These are phyloP conservation scores for Diplotaxis tenuifolia DNA, from an alignment of 345 rosid genomes.

Conservation along the genomic window DNA sequence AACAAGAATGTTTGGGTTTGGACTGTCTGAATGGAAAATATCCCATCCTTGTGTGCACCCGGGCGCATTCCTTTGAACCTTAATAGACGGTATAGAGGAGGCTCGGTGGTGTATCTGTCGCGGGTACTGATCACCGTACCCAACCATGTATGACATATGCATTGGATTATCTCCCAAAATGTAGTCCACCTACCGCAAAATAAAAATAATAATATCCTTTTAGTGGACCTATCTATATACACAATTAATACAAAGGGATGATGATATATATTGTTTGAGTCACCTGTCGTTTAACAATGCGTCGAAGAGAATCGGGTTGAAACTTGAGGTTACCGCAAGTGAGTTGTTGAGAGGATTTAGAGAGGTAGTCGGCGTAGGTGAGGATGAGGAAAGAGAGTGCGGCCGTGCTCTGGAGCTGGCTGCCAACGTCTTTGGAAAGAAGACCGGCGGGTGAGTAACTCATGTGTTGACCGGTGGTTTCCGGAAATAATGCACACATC, in stretches of 20 bases:
- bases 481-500: conserved; percentile 73
- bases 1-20: conserved; percentile 60
- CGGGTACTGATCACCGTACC: conserved; percentile 68
- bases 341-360: conserved; percentile 57
- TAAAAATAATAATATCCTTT: not conserved
- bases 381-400: conserved; percentile 78
- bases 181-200: conserved; percentile 46
- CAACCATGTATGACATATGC: conserved; percentile 85
- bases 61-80: conserved; percentile 48
- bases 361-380: conserved; percentile 74
- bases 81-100: conserved; percentile 62
- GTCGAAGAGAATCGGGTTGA: conserved; percentile 56
- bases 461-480: conserved; percentile 64
- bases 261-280: not conserved
- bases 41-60: conserved; percentile 62
- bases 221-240: not conserved
- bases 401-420: conserved; percentile 81
- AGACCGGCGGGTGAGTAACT: conserved; percentile 77
- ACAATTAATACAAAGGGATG: not conserved
- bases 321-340: conserved; percentile 51
- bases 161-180: conserved; percentile 82
- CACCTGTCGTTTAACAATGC: conserved; percentile 58
- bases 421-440: conserved; percentile 75
- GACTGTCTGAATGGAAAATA: conserved; percentile 53
- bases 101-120: conserved; percentile 83